phyloP scores from a whole-genome alignment of 768 basidiomycete species.

The Tubosaeta sp. region DNA sequence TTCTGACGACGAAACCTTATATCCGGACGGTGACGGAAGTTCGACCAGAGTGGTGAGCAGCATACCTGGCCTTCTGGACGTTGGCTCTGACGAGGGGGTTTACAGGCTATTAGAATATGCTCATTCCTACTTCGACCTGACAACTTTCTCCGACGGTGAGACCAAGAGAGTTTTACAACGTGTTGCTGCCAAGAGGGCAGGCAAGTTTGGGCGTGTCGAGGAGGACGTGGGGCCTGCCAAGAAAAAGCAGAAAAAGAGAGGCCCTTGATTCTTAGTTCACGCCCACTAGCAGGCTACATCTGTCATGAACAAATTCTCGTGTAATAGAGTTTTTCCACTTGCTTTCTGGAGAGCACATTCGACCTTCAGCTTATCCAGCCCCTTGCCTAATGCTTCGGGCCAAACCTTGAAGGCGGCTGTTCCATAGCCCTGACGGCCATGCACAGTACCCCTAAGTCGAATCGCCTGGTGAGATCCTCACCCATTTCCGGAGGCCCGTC shows the following conservation, averaged over 20 bases:
- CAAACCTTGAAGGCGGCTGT: too few species aligned
- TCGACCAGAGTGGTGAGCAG: slow-evolving; percentile 74
- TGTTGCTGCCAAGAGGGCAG: slow-evolving; percentile 47
- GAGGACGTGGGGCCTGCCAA: background rate
- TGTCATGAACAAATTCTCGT: too few species aligned
- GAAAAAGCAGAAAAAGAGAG: slow-evolving; percentile 16
- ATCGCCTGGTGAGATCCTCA: too few species aligned
- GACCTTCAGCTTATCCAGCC: too few species aligned
- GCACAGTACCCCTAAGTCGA: too few species aligned
- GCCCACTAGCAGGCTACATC: background rate
- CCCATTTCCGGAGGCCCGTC: too few species aligned
- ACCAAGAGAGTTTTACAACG: slow-evolving; percentile 59
- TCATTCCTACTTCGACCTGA: slow-evolving; percentile 58
- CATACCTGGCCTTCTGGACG: background rate
- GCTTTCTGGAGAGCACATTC: too few species aligned
- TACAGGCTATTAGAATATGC: slow-evolving; percentile 62
- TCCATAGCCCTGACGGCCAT: too few species aligned
- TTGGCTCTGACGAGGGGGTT: background rate
- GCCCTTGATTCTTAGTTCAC: background rate
- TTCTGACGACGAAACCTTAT: slow-evolving; percentile 82
- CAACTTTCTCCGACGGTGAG: slow-evolving; percentile 62
- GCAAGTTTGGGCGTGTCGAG: slow-evolving; percentile 31
- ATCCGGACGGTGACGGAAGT: slow-evolving; percentile 92
- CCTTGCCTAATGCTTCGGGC: too few species aligned
- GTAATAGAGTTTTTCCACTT: too few species aligned